Evolutionary conservation across 345 rosid species (phyloP).

Genomic region (Cardamine chenopodiifolia): DNA sequence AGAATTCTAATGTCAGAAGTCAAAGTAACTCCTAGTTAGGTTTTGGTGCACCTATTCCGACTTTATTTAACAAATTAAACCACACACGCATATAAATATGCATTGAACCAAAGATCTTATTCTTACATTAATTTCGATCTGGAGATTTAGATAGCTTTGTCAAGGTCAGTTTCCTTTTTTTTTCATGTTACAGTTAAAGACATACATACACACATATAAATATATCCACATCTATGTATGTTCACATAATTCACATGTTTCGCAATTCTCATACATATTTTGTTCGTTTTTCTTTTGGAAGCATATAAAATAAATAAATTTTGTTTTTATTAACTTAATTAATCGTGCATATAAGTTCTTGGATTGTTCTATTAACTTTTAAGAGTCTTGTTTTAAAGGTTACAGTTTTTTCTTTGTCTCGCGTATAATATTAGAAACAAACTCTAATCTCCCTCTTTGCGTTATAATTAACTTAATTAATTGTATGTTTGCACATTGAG

Average conservation of each 20-base stretch:
- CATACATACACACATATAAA: neutral
- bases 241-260: constrained; percentile 21
- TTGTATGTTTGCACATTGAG: neutral
- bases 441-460: neutral
- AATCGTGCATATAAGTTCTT: neutral
- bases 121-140: constrained; percentile 18
- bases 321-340: neutral
- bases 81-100: constrained; percentile 24
- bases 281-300: constrained; percentile 7
- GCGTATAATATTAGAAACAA: constrained; percentile 3
- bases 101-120: neutral
- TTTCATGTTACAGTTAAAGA: constrained; percentile 13
- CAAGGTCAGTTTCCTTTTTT: constrained; percentile 29
- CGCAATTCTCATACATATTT: constrained; percentile 19
- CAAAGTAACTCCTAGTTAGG: constrained; percentile 34
- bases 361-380: neutral
- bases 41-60: constrained; percentile 42
- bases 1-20: constrained; percentile 27
- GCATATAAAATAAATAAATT: neutral
- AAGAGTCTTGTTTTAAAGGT: constrained; percentile 5
- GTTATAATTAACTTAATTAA: constrained; percentile 18
- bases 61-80: constrained; percentile 28
- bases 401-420: neutral
- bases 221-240: neutral
- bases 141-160: constrained; percentile 25